phyloP scores from a whole-genome alignment of 139 green algal species.

The Haematococcus lacustris region DNA sequence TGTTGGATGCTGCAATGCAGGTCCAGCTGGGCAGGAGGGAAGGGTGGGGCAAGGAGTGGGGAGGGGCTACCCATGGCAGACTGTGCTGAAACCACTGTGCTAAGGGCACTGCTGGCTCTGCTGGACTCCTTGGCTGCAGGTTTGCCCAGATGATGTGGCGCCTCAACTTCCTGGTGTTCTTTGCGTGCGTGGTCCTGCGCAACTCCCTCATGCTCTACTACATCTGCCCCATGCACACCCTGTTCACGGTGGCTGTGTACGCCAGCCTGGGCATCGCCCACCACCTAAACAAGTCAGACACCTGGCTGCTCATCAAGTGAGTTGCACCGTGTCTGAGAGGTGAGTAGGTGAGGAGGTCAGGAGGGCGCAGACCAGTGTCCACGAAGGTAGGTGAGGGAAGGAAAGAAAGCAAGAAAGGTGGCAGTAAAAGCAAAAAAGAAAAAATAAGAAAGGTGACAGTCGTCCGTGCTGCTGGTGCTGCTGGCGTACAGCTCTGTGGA shows the following conservation, averaged over 20 bases:
- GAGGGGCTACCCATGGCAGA: neutral
- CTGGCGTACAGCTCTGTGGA: no score
- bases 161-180: conserved; percentile 86
- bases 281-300: conserved; percentile 59
- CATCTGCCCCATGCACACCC: conserved; percentile 98
- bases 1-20: neutral
- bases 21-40: neutral
- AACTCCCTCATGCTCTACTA: conserved; percentile 99
- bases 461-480: no score
- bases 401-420: no score
- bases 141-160: conserved; percentile 96
- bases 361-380: no score
- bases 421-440: no score
- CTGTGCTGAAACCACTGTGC: neutral
- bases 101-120: neutral
- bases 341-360: no score
- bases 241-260: conserved; percentile 94
- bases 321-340: no score
- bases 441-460: no score
- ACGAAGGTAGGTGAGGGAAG: no score
- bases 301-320: conserved; percentile 21
- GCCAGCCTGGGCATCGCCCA: conserved; percentile 51
- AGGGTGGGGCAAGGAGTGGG: neutral
- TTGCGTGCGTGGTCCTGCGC: conserved; percentile 67
- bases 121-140: conserved; percentile 19